Evolutionary conservation across 176 grass and related monocot species (phyloP).

Genomic region (Oryza longistaminata): DNA sequence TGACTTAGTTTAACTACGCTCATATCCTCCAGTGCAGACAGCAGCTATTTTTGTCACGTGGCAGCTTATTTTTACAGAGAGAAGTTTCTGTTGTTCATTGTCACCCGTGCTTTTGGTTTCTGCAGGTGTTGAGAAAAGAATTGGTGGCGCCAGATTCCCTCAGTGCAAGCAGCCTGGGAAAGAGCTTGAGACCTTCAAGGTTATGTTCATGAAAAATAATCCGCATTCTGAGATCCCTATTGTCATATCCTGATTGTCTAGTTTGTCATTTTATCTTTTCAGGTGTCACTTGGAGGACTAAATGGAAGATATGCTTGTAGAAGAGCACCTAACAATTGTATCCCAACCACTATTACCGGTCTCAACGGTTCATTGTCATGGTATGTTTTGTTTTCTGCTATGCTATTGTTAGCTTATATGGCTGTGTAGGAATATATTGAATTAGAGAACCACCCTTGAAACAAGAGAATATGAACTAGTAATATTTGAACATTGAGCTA

Average conservation of each 20-base stretch:
- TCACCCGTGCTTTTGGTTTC: slow-evolving; percentile 11
- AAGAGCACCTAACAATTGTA: slow-evolving; percentile 27
- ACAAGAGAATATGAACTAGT: not conserved
- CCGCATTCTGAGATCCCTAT: not conserved
- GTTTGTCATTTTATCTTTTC: slow-evolving; percentile 22
- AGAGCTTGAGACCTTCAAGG: slow-evolving; percentile 49
- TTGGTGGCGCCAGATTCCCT: slow-evolving; percentile 40
- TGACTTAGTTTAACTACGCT: not conserved
- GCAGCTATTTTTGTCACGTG: not conserved
- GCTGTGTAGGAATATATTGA: not conserved
- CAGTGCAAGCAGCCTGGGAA: slow-evolving; percentile 35
- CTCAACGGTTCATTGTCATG: slow-evolving; percentile 50
- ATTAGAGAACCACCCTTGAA: not conserved
- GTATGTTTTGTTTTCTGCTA: slow-evolving; percentile 39
- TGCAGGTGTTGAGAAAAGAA: slow-evolving; percentile 66
- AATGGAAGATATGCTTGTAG: slow-evolving; percentile 34
- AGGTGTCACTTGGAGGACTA: slow-evolving; percentile 44
- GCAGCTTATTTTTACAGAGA: not conserved
- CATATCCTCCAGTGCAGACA: not conserved
- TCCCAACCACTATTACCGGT: slow-evolving; percentile 34
- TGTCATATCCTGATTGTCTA: slow-evolving; percentile 13
- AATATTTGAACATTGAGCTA: not conserved
- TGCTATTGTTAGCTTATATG: not conserved
- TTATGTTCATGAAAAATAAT: slow-evolving; percentile 21
- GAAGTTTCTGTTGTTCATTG: not conserved